Conservation (phyloP, 768 basidiomycete genomes). For the Strobilomyces echinocephalus region DNA sequence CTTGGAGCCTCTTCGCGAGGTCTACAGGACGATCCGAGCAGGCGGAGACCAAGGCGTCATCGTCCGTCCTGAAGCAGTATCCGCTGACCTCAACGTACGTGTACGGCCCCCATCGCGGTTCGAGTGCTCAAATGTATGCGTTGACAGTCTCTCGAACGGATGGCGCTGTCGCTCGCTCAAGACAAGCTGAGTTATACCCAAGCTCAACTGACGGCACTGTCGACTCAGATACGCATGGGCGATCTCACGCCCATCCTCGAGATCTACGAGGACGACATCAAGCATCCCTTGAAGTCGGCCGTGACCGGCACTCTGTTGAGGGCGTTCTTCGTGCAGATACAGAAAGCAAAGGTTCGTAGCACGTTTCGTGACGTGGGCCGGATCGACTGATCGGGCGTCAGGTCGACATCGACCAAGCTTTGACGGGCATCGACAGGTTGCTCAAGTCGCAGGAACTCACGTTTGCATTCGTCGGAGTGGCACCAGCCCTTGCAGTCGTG, state of each 20-base stretch:
- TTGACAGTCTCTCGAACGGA: conserved; percentile 82
- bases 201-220: conserved; percentile 60
- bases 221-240: conserved; percentile 63
- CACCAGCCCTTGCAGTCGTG: conserved; percentile 78
- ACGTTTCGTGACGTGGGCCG: background rate
- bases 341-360: conserved; percentile 79
- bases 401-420: conserved; percentile 90
- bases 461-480: conserved; percentile 95
- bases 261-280: conserved; percentile 90
- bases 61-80: conserved; percentile 75
- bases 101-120: background rate
- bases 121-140: background rate
- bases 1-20: conserved; percentile 76
- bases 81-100: conserved; percentile 77
- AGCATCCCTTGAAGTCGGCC: conserved; percentile 77
- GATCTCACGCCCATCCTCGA: conserved; percentile 84
- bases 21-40: conserved; percentile 76
- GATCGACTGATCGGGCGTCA: conserved; percentile 25
- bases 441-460: conserved; percentile 93
- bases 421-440: conserved; percentile 88
- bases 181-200: conserved; percentile 70
- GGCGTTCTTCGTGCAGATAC: conserved; percentile 85
- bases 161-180: conserved; percentile 79
- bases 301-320: conserved; percentile 77
- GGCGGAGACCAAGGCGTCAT: conserved; percentile 75